Evolutionary conservation across 2,329 filamentous ascomycete genomes (phyloP).

Genomic region (Pseudocercospora musae): DNA sequence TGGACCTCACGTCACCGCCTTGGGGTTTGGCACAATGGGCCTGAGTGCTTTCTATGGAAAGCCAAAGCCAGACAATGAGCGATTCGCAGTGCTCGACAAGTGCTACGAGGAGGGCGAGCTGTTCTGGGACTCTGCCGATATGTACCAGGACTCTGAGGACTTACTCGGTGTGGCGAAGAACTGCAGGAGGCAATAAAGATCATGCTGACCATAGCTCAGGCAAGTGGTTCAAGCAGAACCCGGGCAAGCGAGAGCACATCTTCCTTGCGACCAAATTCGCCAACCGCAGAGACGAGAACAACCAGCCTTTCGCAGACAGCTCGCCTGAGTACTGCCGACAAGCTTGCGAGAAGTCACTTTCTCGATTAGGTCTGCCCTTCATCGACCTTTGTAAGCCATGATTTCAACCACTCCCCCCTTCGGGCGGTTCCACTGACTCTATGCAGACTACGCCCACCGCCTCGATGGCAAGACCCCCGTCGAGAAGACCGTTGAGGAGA

Average conservation of each 20-base stretch:
- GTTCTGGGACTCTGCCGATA: slow-evolving; percentile 50
- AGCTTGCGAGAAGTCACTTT: slow-evolving; percentile 41
- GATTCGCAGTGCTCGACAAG: slow-evolving; percentile 51
- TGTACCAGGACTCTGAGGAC: slow-evolving; percentile 44
- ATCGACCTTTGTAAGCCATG: slow-evolving; percentile 40
- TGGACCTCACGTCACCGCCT: slow-evolving; percentile 49
- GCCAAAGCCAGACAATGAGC: slow-evolving; percentile 50
- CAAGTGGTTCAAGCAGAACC: slow-evolving; percentile 42
- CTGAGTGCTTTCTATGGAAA: slow-evolving; percentile 46
- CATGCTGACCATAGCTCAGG: slow-evolving; percentile 13
- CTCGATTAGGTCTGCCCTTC: slow-evolving; percentile 38
- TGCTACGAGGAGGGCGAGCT: slow-evolving; percentile 50
- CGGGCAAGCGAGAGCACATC: slow-evolving; percentile 48
- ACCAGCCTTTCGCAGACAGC: slow-evolving; percentile 37
- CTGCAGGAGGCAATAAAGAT: neutral
- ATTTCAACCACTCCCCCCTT: neutral
- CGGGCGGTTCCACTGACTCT: neutral
- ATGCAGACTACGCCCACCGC: slow-evolving; percentile 39
- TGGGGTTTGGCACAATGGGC: slow-evolving; percentile 57
- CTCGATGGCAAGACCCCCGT: slow-evolving; percentile 45
- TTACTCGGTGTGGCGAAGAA: slow-evolving; percentile 37
- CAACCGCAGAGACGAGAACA: slow-evolving; percentile 40
- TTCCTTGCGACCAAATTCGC: slow-evolving; percentile 56
- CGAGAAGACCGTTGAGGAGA: slow-evolving; percentile 48
- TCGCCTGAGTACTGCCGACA: slow-evolving; percentile 41